Evolutionary conservation across 1,284 basidiomycete genomes (phyloP), one percentile per base, ranked within the genome.

Genomic region (Marasmius fiardii): DNA sequence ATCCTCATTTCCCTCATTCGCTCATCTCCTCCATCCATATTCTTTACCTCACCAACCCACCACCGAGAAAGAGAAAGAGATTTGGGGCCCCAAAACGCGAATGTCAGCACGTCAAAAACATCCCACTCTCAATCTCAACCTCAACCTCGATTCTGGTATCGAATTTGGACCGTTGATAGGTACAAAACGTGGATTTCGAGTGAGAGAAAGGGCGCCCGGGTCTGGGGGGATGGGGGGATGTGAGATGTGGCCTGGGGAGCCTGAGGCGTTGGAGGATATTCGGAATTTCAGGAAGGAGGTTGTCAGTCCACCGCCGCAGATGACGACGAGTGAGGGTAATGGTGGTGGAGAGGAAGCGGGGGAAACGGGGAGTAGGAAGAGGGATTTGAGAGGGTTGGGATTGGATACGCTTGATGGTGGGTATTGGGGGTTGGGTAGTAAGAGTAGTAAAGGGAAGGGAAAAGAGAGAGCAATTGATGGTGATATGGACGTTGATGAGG

Each of bases 111-210:
- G 21, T 59, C 33, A 37, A 35, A 47, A 43, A 47, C 16, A 44
- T 20, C 18, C n/a, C 26, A 41, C 39, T 7, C 39, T 41, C 20
- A 41, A 41, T 31, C 24, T 43, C 18, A 39, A 31, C 28, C 28
- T 14, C 20, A 35, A 14, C 11, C 37, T 18, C 37, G 14, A n/a
- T n/a, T 12, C 12, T 7, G 26, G 44, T 1, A 57, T 78, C 0
- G 83, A 91, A 62, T 64, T 92, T 0, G 92, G 92, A 2, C 85
- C 86, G 2, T 68, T 92, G 24, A 72, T 93, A 1, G 90, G 90
- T 14, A 68, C 73, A 10, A 74, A 82, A 54, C 72, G 91, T 11
- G 89, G 90, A 0, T 90, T 92, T 61, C 71, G 75, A 64, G 85
- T 82, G 43, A 70, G 75, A 33, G 83, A 85, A 64, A 72, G 74